Percentiles rank a stretch among this genome's conserved stretches.
phyloP scores from a whole-genome alignment of 2,329 filamentous ascomycete genomes.

The Cordyceps militaris region DNA sequence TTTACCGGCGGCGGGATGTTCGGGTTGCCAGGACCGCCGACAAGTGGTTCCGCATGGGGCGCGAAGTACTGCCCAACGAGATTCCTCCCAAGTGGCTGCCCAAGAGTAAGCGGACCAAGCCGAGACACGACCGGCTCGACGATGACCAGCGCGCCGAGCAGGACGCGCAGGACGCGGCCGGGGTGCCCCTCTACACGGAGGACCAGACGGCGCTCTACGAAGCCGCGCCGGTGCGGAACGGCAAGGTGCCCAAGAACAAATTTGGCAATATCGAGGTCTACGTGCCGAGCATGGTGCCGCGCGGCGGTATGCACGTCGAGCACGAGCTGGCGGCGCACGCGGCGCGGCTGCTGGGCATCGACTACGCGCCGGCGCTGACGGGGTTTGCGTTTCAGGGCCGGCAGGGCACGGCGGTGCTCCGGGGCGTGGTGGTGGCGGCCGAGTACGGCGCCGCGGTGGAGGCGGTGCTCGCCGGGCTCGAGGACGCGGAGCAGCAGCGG shows the following conservation, averaged over 20 bases:
- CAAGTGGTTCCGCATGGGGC: slow-evolving; percentile 84
- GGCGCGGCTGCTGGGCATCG: slow-evolving; percentile 67
- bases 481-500: slow-evolving; percentile 56
- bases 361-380: slow-evolving; percentile 83
- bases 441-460: slow-evolving; percentile 67
- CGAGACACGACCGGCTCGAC: slow-evolving; percentile 10
- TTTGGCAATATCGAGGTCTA: slow-evolving; percentile 94
- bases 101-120: slow-evolving; percentile 33
- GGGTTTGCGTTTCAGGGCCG: slow-evolving; percentile 85
- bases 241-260: slow-evolving; percentile 77
- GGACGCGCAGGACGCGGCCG: slow-evolving; percentile 26
- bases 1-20: slow-evolving; percentile 79
- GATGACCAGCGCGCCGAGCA: slow-evolving; percentile 24
- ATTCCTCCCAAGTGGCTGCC: slow-evolving; percentile 72
- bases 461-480: slow-evolving; percentile 60
- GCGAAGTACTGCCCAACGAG: slow-evolving; percentile 70
- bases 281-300: slow-evolving; percentile 83
- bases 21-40: slow-evolving; percentile 70
- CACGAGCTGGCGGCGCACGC: slow-evolving; percentile 58
- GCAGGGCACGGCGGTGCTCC: slow-evolving; percentile 75
- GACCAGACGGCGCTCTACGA: slow-evolving; percentile 67
- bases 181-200: slow-evolving; percentile 52
- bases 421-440: slow-evolving; percentile 67
- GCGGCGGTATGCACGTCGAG: slow-evolving; percentile 67
- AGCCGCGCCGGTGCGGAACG: slow-evolving; percentile 67